Evolutionary conservation across 2,329 filamentous ascomycete species (phyloP).

Genomic region (Verticillium isaacii): DNA sequence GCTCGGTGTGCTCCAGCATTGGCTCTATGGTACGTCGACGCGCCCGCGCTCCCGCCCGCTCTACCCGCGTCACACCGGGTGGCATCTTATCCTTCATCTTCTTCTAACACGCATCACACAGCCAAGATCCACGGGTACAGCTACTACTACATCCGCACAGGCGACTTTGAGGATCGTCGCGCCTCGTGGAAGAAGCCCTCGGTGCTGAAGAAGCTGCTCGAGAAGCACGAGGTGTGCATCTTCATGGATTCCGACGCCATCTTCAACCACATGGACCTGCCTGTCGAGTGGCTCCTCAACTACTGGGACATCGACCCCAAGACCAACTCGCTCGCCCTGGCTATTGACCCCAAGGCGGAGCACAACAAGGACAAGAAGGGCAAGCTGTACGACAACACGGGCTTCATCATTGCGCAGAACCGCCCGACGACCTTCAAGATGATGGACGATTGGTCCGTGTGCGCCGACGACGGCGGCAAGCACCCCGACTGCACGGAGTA

Average conservation of each 20-base stretch:
- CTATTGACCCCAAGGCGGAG: slow-evolving; percentile 30
- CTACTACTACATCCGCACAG: slow-evolving; percentile 38
- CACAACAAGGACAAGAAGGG: slow-evolving; percentile 34
- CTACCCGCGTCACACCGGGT: neutral
- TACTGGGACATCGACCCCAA: slow-evolving; percentile 36
- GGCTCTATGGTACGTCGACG: slow-evolving; percentile 30
- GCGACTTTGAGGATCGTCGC: slow-evolving; percentile 32
- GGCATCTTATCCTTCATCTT: slow-evolving; percentile 7
- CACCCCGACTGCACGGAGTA: slow-evolving; percentile 33
- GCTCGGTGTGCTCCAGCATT: slow-evolving; percentile 37
- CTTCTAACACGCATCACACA: slow-evolving; percentile 17
- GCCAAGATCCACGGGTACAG: slow-evolving; percentile 42
- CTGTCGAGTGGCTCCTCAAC: slow-evolving; percentile 42
- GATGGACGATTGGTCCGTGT: slow-evolving; percentile 41
- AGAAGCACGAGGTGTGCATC: slow-evolving; percentile 36
- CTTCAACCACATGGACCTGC: slow-evolving; percentile 36
- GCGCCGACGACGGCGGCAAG: slow-evolving; percentile 32
- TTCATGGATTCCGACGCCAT: slow-evolving; percentile 41
- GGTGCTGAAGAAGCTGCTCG: slow-evolving; percentile 35
- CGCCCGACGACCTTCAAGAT: slow-evolving; percentile 41
- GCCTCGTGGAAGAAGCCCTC: slow-evolving; percentile 42
- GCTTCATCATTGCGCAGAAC: slow-evolving; percentile 50
- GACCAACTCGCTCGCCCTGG: slow-evolving; percentile 35
- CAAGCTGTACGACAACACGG: slow-evolving; percentile 43
- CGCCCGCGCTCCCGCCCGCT: neutral